Evolutionary conservation across 2,329 filamentous ascomycete species (phyloP), one percentile per base, ranked within the genome.

Genomic region (Sclerotinia minor): DNA sequence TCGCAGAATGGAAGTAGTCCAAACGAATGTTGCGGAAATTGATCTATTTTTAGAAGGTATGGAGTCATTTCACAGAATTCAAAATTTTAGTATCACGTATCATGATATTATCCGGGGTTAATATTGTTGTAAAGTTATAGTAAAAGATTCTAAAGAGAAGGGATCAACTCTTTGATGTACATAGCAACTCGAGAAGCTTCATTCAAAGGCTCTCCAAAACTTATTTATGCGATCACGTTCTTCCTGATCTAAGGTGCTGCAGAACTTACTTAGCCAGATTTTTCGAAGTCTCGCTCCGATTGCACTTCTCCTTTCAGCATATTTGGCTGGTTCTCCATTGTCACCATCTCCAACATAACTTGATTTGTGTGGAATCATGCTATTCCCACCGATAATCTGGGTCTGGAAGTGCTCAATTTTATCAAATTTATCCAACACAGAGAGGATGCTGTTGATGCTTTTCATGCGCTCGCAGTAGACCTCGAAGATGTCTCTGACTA

Each of bases 71-170:
- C 21, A 19, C 0, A 11, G 5, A 24, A 11, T 35, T 24, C 6
- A 35, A 21, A 5, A 7, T 21, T 1, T 5, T n/a, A 15, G 1
- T n/a, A 32, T 6, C 9, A 0, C 15, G 1, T 0, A 57, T 57
- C n/a, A 57, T 44, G 0, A 17, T 26, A 44, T 0, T 8, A n/a
- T n/a, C n/a, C n/a, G 1, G 24, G 11, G 35, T 26, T 19, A 17
- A 11, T 8, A 41, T 13, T 26, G 7, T 11, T 11, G 41, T 9
- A 9, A 21, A 21, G n/a, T 6, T 15, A 15, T 26, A 50, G 49
- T 50, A 58, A 58, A 8, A 1, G 44, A 29, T 21, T 21, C 19
- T 21, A 17, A 29, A 24, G 29, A 21, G 1, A 21, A 3, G 19
- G 19, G 13, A 44, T 9, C 38, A 44, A 21, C 21, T 4, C 2